Evolutionary conservation across 106 monocot genomes (phyloP).

Genomic region (Allium sativum): DNA sequence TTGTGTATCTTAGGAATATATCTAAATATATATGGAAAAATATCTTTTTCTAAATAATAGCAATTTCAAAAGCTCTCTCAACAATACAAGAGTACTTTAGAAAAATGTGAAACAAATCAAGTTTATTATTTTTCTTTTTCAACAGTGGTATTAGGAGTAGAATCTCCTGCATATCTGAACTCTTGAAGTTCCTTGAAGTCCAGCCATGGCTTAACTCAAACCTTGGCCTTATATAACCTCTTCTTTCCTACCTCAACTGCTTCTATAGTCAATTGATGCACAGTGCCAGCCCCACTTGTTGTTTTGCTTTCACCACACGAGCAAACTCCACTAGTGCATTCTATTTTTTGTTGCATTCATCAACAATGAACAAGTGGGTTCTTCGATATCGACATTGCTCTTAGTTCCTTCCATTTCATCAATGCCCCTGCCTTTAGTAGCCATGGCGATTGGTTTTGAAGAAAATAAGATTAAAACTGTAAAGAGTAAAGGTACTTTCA

Average conservation of each 20-base stretch:
- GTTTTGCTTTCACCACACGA: slow-evolving; percentile 20
- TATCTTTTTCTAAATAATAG: too few relatives aligned
- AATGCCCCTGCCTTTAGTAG: slow-evolving; percentile 5
- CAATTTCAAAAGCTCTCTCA: too few relatives aligned
- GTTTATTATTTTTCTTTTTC: too few relatives aligned
- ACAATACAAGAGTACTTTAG: too few relatives aligned
- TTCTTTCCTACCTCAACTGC: slow-evolving; percentile 21
- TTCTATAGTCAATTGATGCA: slow-evolving; percentile 22
- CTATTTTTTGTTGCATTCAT: slow-evolving; percentile 42
- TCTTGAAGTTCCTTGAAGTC: slow-evolving; percentile 24
- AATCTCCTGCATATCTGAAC: slow-evolving; percentile 14
- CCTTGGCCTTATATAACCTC: slow-evolving; percentile 23
- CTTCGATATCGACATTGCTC: slow-evolving; percentile 31
- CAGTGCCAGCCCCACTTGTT: slow-evolving; percentile 13
- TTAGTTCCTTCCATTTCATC: background rate
- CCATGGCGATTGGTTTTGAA: background rate
- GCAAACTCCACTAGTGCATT: slow-evolving; percentile 20
- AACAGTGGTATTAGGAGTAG: background rate
- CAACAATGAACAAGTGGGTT: slow-evolving; percentile 39
- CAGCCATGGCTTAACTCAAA: slow-evolving; percentile 25
- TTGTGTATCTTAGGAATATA: too few relatives aligned
- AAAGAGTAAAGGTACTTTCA: too few relatives aligned
- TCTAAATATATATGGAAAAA: too few relatives aligned
- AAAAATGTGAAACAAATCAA: too few relatives aligned
- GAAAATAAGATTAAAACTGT: too few relatives aligned